These are phyloP conservation scores for Phytophthora lateralis DNA, from an alignment of 352 stramenopile species.

Conservation along the genomic window DNA sequence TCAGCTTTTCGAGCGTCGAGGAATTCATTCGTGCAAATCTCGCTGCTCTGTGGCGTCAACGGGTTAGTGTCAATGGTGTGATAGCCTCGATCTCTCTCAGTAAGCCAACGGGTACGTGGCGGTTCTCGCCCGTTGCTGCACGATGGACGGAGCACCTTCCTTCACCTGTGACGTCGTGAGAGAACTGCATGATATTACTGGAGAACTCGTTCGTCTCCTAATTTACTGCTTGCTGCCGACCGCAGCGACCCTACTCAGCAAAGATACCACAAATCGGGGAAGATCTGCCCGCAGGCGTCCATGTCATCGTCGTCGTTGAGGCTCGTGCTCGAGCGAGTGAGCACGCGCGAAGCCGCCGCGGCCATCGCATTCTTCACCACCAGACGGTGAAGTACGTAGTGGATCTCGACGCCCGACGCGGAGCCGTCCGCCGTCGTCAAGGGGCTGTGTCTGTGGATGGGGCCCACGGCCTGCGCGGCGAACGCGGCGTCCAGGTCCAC, in stretches of 20 bases:
- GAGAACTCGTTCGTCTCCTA: slow-evolving; percentile 14
- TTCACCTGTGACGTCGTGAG: not conserved
- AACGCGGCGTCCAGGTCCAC: slow-evolving; percentile 46
- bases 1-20: slow-evolving; percentile 2
- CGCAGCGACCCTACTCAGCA: slow-evolving; percentile 26
- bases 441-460: slow-evolving; percentile 31
- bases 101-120: slow-evolving; percentile 14
- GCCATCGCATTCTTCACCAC: slow-evolving; percentile 37
- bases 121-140: slow-evolving; percentile 8
- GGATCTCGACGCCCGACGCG: slow-evolving; percentile 32
- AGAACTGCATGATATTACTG: slow-evolving; percentile 33
- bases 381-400: slow-evolving; percentile 53
- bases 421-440: slow-evolving; percentile 22
- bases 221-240: slow-evolving; percentile 10
- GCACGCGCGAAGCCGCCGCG: slow-evolving; percentile 27
- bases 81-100: not conserved
- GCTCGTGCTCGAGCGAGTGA: slow-evolving; percentile 38
- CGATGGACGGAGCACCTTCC: not conserved
- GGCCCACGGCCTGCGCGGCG: slow-evolving; percentile 11
- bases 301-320: slow-evolving; percentile 59
- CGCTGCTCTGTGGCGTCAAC: not conserved
- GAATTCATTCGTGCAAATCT: slow-evolving; percentile 33
- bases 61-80: not conserved
- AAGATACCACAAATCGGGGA: slow-evolving; percentile 59
- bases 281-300: slow-evolving; percentile 48